phyloP scores from a whole-genome alignment of 257 asterid species.

The Solanum bukasovii region DNA sequence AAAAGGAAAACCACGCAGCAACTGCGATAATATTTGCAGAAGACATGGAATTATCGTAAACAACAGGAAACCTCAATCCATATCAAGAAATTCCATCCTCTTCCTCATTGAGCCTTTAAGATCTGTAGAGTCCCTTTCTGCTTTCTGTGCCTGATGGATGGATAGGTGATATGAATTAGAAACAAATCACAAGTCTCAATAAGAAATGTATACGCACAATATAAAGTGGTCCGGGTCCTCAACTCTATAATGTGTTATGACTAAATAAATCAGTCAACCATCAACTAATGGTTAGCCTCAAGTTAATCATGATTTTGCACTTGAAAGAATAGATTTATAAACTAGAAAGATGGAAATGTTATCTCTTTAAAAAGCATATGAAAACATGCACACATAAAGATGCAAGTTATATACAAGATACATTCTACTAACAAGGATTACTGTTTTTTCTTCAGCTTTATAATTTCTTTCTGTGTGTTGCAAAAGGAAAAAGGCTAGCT shows the following conservation, averaged over 20 bases:
- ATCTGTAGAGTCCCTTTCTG: conserved; percentile 75
- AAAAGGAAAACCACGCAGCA: not conserved
- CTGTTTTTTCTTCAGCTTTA: not conserved
- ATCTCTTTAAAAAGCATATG: not conserved
- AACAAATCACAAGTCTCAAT: not conserved
- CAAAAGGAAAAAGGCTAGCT: not conserved
- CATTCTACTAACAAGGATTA: not conserved
- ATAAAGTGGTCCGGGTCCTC: not conserved
- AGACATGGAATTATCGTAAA: conserved; percentile 4
- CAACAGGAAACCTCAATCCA: conserved; percentile 45
- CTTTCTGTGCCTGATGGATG: conserved; percentile 77
- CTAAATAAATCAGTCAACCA: not conserved
- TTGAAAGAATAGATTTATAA: not conserved
- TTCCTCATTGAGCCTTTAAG: conserved; percentile 87
- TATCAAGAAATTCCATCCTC: conserved; percentile 93
- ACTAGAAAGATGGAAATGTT: not conserved
- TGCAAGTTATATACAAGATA: not conserved
- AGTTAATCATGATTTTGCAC: not conserved
- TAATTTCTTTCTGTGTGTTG: not conserved
- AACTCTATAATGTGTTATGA: not conserved
- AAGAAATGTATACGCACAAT: not conserved
- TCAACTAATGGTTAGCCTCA: not conserved
- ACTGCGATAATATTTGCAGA: conserved; percentile 33
- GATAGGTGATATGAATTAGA: not conserved
- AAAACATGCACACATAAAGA: not conserved